Evolutionary conservation across 169 alveolate species (phyloP).

Genomic region (Plasmodium vivax): DNA sequence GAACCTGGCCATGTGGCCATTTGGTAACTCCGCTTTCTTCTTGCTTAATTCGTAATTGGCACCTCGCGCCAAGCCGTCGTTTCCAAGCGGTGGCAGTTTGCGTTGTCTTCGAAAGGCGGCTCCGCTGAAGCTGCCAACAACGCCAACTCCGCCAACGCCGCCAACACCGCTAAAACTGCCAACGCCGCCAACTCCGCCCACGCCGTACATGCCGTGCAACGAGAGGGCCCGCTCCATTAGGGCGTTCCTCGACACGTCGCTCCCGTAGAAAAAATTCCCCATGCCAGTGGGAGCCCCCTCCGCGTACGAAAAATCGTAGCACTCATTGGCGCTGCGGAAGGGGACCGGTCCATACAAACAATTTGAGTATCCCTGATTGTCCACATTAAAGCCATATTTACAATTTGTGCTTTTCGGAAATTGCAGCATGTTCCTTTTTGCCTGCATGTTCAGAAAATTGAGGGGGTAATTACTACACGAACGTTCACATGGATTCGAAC

Average conservation of each 20-base stretch:
- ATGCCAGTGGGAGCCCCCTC: not conserved
- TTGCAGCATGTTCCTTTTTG: conserved; percentile 15
- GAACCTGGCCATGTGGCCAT: not conserved
- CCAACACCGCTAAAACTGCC: not conserved
- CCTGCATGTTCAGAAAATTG: conserved; percentile 4
- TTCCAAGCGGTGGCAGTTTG: not conserved
- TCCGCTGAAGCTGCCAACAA: not conserved
- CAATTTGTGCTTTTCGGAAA: not conserved
- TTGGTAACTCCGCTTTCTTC: not conserved
- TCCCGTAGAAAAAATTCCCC: conserved; percentile 8
- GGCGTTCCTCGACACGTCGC: not conserved
- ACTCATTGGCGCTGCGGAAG: conserved; percentile 17
- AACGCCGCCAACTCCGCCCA: not conserved
- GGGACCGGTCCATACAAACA: conserved; percentile 3
- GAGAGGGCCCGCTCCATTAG: conserved; percentile 30
- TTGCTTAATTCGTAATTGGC: conserved; percentile 1
- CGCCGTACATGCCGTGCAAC: conserved; percentile 15
- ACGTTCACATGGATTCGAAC: not conserved
- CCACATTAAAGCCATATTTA: conserved; percentile 20
- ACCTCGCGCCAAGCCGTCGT: not conserved
- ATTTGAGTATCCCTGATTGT: conserved; percentile 24
- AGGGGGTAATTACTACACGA: not conserved
- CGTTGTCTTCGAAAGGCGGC: not conserved
- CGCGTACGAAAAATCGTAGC: conserved; percentile 2
- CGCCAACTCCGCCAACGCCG: not conserved